Evolutionary conservation across 2,329 filamentous ascomycete species (phyloP).

Genomic region (Trichoderma gracile): DNA sequence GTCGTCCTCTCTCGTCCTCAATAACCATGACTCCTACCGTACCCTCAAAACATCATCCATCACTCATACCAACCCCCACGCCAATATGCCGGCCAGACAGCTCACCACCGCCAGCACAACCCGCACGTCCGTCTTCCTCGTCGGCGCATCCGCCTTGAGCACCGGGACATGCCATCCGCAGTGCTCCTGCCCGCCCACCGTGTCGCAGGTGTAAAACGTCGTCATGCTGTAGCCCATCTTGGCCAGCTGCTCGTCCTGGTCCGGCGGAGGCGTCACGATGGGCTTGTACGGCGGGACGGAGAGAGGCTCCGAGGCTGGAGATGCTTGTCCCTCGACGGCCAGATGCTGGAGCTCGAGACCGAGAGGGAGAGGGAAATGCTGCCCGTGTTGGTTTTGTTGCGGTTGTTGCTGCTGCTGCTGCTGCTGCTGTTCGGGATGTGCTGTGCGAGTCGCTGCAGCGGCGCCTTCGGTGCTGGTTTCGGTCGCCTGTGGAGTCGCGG

Average conservation of each 20-base stretch:
- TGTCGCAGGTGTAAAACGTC: constrained; percentile 40
- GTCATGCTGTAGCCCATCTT: constrained; percentile 38
- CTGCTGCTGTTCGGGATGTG: background rate
- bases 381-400: background rate
- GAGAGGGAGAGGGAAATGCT: background rate
- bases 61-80: constrained; percentile 31
- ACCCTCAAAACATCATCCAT: background rate
- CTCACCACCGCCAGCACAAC: constrained; percentile 30
- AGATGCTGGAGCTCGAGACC: background rate
- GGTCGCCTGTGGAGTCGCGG: constrained; percentile 10
- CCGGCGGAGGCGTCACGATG: constrained; percentile 38
- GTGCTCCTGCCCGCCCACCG: constrained; percentile 35
- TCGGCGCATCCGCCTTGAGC: constrained; percentile 31
- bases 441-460: constrained; percentile 21
- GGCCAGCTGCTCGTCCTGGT: constrained; percentile 35
- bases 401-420: background rate
- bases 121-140: constrained; percentile 30
- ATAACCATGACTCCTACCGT: background rate
- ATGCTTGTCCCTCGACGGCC: background rate
- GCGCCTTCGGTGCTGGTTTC: constrained; percentile 2
- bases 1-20: background rate
- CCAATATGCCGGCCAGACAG: constrained; percentile 33
- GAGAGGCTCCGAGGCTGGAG: background rate
- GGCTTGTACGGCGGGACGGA: constrained; percentile 33
- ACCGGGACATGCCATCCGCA: constrained; percentile 43